phyloP scores from a whole-genome alignment of 192 early-diverging fungal species.

The Coemansia sp. region DNA sequence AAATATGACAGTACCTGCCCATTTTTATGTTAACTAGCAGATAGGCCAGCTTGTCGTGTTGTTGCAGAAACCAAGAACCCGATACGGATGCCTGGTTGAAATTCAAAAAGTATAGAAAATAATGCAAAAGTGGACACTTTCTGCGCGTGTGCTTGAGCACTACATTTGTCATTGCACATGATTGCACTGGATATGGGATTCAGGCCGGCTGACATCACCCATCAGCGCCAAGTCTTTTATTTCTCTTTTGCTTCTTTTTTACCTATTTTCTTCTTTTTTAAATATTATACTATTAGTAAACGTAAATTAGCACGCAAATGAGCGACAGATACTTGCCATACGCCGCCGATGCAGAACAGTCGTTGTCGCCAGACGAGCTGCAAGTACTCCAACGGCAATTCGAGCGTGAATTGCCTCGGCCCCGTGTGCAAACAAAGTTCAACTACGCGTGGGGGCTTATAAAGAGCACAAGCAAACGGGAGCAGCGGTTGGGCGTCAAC shows the following conservation, averaged over 20 bases:
- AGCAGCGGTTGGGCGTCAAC: conserved; percentile 76
- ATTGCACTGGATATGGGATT: conserved; percentile 2
- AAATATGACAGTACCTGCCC: conserved; percentile 23
- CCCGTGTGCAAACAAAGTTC: conserved; percentile 89
- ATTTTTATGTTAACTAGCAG: conserved; percentile 13
- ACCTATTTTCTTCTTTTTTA: not conserved
- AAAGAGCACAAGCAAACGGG: conserved; percentile 61
- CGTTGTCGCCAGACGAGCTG: conserved; percentile 40
- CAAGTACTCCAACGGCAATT: conserved; percentile 67
- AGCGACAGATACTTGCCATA: conserved; percentile 35
- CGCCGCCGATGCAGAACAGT: conserved; percentile 47
- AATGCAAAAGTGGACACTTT: not conserved
- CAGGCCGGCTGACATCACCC: not conserved
- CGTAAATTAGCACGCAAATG: conserved; percentile 6
- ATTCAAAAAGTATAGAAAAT: not conserved
- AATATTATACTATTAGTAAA: not conserved
- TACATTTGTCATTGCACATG: conserved; percentile 1
- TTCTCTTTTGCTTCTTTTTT: not conserved
- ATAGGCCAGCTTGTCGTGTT: conserved; percentile 13
- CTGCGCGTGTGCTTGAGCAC: not conserved
- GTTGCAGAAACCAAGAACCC: conserved; percentile 1
- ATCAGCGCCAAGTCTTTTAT: not conserved
- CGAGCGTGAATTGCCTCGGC: conserved; percentile 65
- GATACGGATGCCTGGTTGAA: not conserved
- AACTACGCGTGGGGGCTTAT: conserved; percentile 95